phyloP scores from a whole-genome alignment of 2,329 filamentous ascomycete species.

The Calonectria pseudoreteaudii region DNA sequence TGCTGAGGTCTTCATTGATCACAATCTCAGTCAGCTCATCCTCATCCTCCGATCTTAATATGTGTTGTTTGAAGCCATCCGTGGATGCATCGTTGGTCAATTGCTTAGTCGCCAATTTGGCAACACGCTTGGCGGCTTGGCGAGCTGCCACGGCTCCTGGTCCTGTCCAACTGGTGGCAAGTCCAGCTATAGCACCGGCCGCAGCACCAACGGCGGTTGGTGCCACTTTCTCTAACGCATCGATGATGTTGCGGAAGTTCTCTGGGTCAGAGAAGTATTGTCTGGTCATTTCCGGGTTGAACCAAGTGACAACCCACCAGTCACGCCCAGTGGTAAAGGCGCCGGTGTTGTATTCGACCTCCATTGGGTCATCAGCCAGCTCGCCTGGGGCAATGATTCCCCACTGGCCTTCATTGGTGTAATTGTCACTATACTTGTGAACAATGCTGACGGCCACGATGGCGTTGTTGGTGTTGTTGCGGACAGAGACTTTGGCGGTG shows the following conservation, averaged over 20 bases:
- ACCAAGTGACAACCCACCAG: conserved; percentile 32
- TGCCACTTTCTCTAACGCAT: conserved; percentile 2
- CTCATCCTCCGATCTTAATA: conserved; percentile 24
- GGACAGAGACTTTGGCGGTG: conserved; percentile 22
- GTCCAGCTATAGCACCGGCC: background rate
- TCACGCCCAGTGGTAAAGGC: conserved; percentile 30
- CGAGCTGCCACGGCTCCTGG: background rate
- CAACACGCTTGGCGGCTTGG: background rate
- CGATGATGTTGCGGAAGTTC: conserved; percentile 21
- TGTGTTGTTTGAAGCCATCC: conserved; percentile 30
- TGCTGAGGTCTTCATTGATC: conserved; percentile 22
- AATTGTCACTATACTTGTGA: conserved; percentile 35
- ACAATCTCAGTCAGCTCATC: conserved; percentile 24
- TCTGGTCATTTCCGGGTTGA: conserved; percentile 23
- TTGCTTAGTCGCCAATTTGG: background rate
- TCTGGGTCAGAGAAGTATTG: conserved; percentile 27
- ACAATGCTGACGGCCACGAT: conserved; percentile 21
- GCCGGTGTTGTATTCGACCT: conserved; percentile 32
- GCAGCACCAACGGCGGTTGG: background rate
- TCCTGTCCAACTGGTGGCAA: background rate
- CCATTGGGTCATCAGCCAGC: background rate
- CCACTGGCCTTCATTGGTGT: conserved; percentile 24
- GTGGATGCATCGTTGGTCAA: conserved; percentile 23
- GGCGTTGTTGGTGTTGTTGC: conserved; percentile 26
- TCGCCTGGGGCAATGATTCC: conserved; percentile 14